Evolutionary conservation across 2,329 filamentous ascomycete species (phyloP).

Genomic region (Coniochaeta sp.): DNA sequence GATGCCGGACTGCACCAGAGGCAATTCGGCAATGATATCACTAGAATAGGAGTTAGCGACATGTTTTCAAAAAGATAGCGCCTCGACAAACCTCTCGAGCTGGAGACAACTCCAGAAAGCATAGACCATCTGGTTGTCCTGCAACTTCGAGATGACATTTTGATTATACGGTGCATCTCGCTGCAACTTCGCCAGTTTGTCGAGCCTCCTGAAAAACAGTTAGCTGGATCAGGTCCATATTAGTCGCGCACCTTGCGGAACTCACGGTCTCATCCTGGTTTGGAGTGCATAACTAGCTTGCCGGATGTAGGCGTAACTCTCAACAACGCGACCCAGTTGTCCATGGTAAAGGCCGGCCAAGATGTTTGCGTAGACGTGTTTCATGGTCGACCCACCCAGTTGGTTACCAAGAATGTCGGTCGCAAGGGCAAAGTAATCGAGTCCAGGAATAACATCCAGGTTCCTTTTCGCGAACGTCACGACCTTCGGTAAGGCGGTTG

Average conservation of each 20-base stretch:
- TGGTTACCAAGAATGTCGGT: slow-evolving; percentile 81
- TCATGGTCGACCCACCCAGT: slow-evolving; percentile 69
- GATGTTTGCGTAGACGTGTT: slow-evolving; percentile 78
- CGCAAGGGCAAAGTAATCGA: slow-evolving; percentile 84
- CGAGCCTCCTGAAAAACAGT: slow-evolving; percentile 34
- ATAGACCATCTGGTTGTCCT: slow-evolving; percentile 61
- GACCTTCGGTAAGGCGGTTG: slow-evolving; percentile 7
- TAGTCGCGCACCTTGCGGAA: slow-evolving; percentile 14
- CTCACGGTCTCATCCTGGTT: slow-evolving; percentile 69
- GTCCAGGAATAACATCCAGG: slow-evolving; percentile 77
- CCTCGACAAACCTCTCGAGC: slow-evolving; percentile 63
- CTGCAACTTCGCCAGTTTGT: slow-evolving; percentile 37
- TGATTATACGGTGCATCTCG: slow-evolving; percentile 15
- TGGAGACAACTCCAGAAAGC: slow-evolving; percentile 94
- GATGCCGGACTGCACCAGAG: slow-evolving; percentile 52
- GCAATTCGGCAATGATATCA: slow-evolving; percentile 85
- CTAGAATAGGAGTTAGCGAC: slow-evolving; percentile 32
- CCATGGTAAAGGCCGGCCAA: slow-evolving; percentile 84
- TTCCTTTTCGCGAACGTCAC: slow-evolving; percentile 41
- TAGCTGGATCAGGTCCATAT: neutral
- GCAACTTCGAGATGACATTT: slow-evolving; percentile 28
- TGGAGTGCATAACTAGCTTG: slow-evolving; percentile 53
- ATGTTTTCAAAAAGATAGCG: slow-evolving; percentile 12
- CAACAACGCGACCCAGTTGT: slow-evolving; percentile 77
- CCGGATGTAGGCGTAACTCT: slow-evolving; percentile 65